Evolutionary conservation across 176 grass and related monocot genomes (phyloP), one percentile per base, ranked within the genome.

Genomic region (Avena atlantica): DNA sequence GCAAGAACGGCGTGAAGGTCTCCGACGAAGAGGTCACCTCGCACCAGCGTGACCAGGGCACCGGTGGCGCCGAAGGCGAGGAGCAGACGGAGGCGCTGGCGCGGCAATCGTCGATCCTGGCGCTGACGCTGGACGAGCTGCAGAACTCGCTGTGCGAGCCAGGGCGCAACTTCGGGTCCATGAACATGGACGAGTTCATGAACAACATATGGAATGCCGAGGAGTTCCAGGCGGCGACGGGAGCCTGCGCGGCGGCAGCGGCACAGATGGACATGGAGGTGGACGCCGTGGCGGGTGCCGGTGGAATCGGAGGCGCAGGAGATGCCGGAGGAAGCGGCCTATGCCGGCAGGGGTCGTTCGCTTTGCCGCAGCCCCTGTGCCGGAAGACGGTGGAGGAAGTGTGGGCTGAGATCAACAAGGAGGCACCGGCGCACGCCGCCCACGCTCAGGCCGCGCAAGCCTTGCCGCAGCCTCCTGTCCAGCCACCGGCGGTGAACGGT

Each of bases 161-260:
- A 1, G 90, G 97, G 1, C 91, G 92, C 85, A 94, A 93, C 37
- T 94, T 99, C 60, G 97, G 91, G 19, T 96, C 94, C 77, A 99
- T 99, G 94, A 96, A 99, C 89, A 99, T 99, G 94, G 97, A 99
- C 40, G 94, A 99, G 87, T 99, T 99, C 90, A 78, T 99, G 62
- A 89, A 85, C 66, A 96, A 94, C 83, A 99, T 99, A 73, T 96
- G 97, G 94, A 99, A 96, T 76, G 97, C 86, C 17, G 92, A 99
- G 78, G 97, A 99, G 80, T 92, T 93, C 59, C 90, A 96, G 12
- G 85, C 70, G 12, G 68, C 66, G 48, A 89, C 50, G 25, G 83
- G 45, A 13, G 60, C 31, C 0, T 67, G 21, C 64, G 49, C 61
- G 25, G 75, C 29, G 25, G 75, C 29, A 2, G 12, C 63, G 25